Evolutionary conservation across 805 yeast species (phyloP).

Genomic region (Candida broadrunensis): DNA sequence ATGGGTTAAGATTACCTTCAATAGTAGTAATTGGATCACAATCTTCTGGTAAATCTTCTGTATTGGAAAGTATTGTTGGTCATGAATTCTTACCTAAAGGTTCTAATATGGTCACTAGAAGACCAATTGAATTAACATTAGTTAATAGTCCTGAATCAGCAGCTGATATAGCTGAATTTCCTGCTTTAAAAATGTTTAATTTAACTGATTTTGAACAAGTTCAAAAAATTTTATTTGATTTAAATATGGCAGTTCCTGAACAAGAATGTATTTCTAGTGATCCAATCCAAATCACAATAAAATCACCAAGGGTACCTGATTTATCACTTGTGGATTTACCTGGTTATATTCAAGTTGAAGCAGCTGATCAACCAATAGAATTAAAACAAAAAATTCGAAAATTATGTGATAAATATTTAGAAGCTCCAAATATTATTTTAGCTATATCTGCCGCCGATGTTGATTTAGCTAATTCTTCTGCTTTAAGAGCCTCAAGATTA

Average conservation of each 20-base stretch:
- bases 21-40: conserved; percentile 98
- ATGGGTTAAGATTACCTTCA: conserved; percentile 81
- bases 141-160: conserved; percentile 80
- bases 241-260: conserved; percentile 89
- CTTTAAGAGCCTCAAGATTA: conserved; percentile 80
- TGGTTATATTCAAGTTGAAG: conserved; percentile 95
- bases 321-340: conserved; percentile 93
- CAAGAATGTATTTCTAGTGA: conserved; percentile 85
- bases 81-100: conserved; percentile 97
- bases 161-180: conserved; percentile 89
- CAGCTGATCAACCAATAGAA: conserved; percentile 90
- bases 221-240: conserved; percentile 79
- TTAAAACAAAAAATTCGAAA: conserved; percentile 75
- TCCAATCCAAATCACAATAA: conserved; percentile 88
- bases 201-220: conserved; percentile 87
- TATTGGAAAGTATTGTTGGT: conserved; percentile 94
- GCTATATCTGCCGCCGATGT: conserved; percentile 98
- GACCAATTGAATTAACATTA: conserved; percentile 93
- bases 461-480: conserved; percentile 94
- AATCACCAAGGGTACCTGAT: conserved; percentile 87
- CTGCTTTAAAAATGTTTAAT: conserved; percentile 78
- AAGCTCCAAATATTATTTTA: conserved; percentile 87
- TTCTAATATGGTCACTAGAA: conserved; percentile 94
- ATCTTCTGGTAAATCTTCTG: conserved; percentile 96
- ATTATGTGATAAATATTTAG: conserved; percentile 81